phyloP scores from a whole-genome alignment of 2,329 filamentous ascomycete genomes.

The Didymella sp. region DNA sequence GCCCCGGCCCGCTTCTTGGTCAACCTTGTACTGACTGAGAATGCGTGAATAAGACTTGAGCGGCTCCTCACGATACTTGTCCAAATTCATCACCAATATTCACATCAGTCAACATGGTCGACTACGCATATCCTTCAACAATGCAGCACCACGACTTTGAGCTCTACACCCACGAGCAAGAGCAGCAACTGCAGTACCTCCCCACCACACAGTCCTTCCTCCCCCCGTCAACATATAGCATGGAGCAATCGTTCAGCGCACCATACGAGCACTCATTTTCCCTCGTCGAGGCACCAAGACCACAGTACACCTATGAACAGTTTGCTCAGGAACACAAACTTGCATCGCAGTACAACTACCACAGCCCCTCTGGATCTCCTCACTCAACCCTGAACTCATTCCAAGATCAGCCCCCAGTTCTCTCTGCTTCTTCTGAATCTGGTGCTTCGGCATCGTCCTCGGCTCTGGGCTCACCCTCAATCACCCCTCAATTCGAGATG shows the following conservation, averaged over 20 bases:
- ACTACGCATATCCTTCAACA: constrained; percentile 41
- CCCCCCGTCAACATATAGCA: constrained; percentile 36
- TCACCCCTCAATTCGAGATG: constrained; percentile 65
- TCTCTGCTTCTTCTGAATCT: constrained; percentile 59
- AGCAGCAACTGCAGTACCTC: constrained; percentile 44
- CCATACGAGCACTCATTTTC: constrained; percentile 46
- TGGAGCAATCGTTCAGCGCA: constrained; percentile 48
- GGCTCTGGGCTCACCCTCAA: constrained; percentile 59
- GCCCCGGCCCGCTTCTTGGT: constrained; percentile 24
- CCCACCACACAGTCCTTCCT: constrained; percentile 40
- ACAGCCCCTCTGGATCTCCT: constrained; percentile 53
- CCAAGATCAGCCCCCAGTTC: constrained; percentile 55
- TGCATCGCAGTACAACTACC: constrained; percentile 46
- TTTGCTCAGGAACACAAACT: constrained; percentile 49
- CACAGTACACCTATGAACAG: constrained; percentile 47
- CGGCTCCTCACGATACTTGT: constrained; percentile 25
- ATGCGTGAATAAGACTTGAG: constrained; percentile 26
- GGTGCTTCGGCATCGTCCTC: constrained; percentile 60
- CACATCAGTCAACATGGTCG: constrained; percentile 43
- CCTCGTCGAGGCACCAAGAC: constrained; percentile 41
- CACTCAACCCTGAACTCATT: constrained; percentile 56
- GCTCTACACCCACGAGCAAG: constrained; percentile 46
- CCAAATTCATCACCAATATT: constrained; percentile 14
- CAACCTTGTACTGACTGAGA: constrained; percentile 40
- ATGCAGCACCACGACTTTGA: constrained; percentile 51